Percentiles rank a stretch among this genome's conserved stretches.
phyloP scores from a whole-genome alignment of 2,329 filamentous ascomycete species.

The Dothistroma septosporum region DNA sequence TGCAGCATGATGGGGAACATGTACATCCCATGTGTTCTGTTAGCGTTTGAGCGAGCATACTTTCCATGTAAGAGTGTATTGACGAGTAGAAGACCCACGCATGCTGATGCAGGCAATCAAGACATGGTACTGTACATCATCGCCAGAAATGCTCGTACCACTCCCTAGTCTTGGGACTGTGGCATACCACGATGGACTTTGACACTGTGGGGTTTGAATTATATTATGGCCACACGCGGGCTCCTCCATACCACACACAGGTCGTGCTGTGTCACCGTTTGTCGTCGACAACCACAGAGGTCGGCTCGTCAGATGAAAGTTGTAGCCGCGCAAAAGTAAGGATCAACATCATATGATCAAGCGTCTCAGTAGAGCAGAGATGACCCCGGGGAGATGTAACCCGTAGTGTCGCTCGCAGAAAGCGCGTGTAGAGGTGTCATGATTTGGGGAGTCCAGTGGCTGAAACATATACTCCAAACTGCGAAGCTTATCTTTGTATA shows the following conservation, averaged over 20 bases:
- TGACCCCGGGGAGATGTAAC: background rate
- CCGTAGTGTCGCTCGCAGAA: background rate
- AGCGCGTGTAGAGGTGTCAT: background rate
- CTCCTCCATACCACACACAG: no score
- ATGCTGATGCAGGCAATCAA: background rate
- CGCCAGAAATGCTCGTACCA: background rate
- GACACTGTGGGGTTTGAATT: no score
- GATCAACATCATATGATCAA: background rate
- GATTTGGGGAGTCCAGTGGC: background rate
- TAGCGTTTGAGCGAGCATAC: background rate
- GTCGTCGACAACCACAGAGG: no score
- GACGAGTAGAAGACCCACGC: background rate
- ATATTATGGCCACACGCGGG: no score
- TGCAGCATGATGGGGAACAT: background rate
- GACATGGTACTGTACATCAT: background rate
- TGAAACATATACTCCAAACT: background rate
- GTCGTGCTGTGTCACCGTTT: no score
- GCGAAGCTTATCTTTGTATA: slow-evolving; percentile 1
- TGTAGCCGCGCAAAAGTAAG: background rate
- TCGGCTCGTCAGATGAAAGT: no score
- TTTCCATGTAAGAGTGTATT: background rate
- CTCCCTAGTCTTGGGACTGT: no score
- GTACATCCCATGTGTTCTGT: background rate
- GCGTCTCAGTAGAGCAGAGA: background rate
- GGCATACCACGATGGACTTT: no score